A percentile compares a stretch with the other conserved stretches of the same genome.
Conservation (phyloP, 306 rosid species). For the Canavalia gladiata region DNA sequence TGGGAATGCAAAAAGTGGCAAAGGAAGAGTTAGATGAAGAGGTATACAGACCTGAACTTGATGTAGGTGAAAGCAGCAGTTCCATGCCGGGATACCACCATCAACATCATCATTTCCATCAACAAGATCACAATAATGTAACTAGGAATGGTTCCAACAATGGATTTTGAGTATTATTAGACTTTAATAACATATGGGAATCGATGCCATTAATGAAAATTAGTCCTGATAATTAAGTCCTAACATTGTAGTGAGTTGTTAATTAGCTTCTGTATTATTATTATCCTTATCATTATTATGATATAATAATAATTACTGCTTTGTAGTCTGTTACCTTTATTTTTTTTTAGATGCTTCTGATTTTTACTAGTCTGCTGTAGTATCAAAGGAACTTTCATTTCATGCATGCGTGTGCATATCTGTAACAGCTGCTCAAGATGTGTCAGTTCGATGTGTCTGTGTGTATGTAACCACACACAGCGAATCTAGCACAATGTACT, state of each 20-base stretch:
- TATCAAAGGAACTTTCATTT: conserved; percentile 15
- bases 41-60: conserved; percentile 64
- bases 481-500: conserved; percentile 32
- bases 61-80: conserved; percentile 71
- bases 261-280: conserved; percentile 12
- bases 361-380: neutral
- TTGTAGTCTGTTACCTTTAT: neutral
- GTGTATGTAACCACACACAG: conserved; percentile 10
- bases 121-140: conserved; percentile 54
- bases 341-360: conserved; percentile 20
- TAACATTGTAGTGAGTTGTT: conserved; percentile 40
- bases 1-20: conserved; percentile 67
- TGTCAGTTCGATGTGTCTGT: conserved; percentile 7
- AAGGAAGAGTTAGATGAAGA: conserved; percentile 72
- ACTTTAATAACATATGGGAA: conserved; percentile 18
- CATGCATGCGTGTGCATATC: conserved; percentile 47
- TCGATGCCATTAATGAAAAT: conserved; percentile 14
- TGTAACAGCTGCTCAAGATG: conserved; percentile 36
- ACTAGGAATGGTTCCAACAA: conserved; percentile 50
- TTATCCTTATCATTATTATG: neutral
- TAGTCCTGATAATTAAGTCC: conserved; percentile 35
- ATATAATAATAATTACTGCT: conserved; percentile 6
- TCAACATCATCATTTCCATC: conserved; percentile 61
- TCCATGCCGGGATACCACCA: conserved; percentile 59
- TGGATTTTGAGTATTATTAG: conserved; percentile 53